Evolutionary conservation across 2,329 filamentous ascomycete species (phyloP).

Genomic region (Colletotrichum karsti): DNA sequence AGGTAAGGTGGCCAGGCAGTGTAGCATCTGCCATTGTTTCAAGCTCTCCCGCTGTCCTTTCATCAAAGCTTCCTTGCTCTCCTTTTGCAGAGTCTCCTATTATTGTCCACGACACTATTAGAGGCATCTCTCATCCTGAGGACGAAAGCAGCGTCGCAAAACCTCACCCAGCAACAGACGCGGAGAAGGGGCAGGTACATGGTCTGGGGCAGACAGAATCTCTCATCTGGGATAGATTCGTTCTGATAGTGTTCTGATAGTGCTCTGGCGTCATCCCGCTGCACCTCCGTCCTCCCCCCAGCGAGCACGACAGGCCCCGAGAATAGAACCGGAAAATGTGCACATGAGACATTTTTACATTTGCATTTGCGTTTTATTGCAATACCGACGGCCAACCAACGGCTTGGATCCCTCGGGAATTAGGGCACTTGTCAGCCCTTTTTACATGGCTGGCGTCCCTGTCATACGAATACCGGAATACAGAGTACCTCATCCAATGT

Average conservation of each 20-base stretch:
- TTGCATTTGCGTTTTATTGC: not conserved
- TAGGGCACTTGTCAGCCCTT: not conserved
- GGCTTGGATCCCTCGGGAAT: conserved; percentile 8
- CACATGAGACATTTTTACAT: conserved; percentile 11
- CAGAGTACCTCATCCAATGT: too few species aligned
- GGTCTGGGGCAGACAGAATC: not conserved
- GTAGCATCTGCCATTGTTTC: conserved; percentile 22
- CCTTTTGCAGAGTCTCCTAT: not conserved
- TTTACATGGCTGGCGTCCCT: not conserved
- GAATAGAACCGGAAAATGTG: not conserved
- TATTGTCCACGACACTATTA: not conserved
- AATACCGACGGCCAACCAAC: not conserved
- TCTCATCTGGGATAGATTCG: conserved; percentile 1
- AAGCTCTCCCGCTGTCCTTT: conserved; percentile 11
- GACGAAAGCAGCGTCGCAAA: not conserved
- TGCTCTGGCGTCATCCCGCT: conserved; percentile 20
- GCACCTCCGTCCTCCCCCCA: not conserved
- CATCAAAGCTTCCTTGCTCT: conserved; percentile 17
- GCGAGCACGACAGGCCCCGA: not conserved
- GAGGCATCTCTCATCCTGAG: not conserved
- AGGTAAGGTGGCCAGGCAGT: not conserved
- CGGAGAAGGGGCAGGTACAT: not conserved
- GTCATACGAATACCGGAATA: too few species aligned
- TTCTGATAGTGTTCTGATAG: not conserved
- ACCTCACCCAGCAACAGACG: conserved; percentile 2